Conservation (phyloP, 2,329 filamentous ascomycete species). For the Blastomyces percursus region DNA sequence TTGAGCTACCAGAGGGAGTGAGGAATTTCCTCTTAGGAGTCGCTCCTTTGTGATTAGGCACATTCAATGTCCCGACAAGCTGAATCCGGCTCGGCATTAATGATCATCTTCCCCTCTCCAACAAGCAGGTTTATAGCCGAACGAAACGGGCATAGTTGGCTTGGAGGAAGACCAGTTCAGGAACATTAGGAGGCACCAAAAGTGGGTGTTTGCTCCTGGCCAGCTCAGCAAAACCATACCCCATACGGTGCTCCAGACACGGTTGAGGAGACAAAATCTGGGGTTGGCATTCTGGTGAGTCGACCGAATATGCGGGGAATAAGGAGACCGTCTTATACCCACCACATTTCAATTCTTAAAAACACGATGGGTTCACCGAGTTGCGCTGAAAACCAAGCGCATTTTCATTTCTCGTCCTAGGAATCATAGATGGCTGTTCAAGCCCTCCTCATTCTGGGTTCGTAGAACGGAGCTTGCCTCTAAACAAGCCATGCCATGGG, state of each 20-base stretch:
- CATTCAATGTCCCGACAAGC: not conserved
- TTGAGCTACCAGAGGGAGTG: not conserved
- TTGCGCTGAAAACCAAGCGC: not conserved
- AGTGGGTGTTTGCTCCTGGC: not conserved
- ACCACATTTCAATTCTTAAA: not conserved
- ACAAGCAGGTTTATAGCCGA: not conserved
- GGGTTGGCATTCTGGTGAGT: not conserved
- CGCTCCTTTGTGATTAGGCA: not conserved
- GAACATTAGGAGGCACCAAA: not conserved
- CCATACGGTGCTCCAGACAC: not conserved
- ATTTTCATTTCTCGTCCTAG: not conserved
- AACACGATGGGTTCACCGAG: not conserved
- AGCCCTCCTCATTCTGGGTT: not conserved
- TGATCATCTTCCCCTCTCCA: not conserved
- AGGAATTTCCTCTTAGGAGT: not conserved
- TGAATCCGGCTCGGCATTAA: not conserved
- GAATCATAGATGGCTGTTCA: not conserved
- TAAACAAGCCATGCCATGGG: not conserved
- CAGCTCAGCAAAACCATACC: not conserved
- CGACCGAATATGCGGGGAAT: not conserved
- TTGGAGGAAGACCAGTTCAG: not conserved
- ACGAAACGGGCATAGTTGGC: not conserved
- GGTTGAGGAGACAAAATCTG: too few relatives aligned
- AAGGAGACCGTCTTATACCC: not conserved
- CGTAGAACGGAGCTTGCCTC: not conserved